These are phyloP conservation scores for Scheffersomyces titani DNA, from an alignment of 1,139 yeast species.

Conservation along the genomic window DNA sequence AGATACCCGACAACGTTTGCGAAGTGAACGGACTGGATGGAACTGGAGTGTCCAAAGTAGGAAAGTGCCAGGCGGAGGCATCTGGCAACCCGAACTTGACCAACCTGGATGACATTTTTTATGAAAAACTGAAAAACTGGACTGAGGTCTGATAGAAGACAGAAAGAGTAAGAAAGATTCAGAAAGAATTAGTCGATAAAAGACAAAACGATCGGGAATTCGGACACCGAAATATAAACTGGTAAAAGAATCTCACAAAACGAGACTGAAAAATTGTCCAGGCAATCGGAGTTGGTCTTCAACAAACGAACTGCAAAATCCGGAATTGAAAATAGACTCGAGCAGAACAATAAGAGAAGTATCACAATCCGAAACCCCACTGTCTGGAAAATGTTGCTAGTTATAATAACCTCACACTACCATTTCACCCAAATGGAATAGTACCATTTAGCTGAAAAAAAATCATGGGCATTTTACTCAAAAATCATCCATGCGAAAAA, in stretches of 20 bases:
- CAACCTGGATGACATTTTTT: constrained; percentile 8
- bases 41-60: constrained; percentile 31
- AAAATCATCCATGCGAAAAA: not conserved
- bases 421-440: not conserved
- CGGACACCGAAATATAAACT: not conserved
- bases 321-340: not conserved
- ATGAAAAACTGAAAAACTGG: not conserved
- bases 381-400: not conserved
- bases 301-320: not conserved
- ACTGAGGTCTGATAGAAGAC: not conserved
- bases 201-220: not conserved
- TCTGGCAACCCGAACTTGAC: constrained; percentile 43
- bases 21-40: constrained; percentile 41
- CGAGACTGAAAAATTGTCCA: not conserved
- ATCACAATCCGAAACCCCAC: not conserved
- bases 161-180: not conserved
- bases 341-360: not conserved
- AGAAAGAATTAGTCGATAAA: not conserved
- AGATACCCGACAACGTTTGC: constrained; percentile 27
- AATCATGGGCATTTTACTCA: not conserved
- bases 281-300: not conserved
- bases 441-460: not conserved
- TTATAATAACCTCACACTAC: not conserved
- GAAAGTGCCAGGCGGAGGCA: constrained; percentile 32
- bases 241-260: not conserved